A percentile compares a stretch with the other conserved stretches of the same genome.
phyloP scores from a whole-genome alignment of 2,329 filamentous ascomycete genomes.

The Sphaceloma murrayae region DNA sequence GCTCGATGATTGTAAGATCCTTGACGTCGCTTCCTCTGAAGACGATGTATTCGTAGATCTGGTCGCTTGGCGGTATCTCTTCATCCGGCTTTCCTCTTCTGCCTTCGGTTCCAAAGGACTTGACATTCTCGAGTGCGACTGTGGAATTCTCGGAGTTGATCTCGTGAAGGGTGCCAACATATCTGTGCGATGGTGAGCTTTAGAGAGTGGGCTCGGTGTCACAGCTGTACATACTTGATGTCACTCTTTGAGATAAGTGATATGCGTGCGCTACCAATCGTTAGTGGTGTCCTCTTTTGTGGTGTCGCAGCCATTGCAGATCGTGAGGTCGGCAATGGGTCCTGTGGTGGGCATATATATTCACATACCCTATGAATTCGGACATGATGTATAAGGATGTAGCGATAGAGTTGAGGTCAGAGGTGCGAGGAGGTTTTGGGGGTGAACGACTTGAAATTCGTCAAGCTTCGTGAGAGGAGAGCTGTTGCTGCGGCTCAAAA shows the following conservation, averaged over 20 bases:
- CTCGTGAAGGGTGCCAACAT: slow-evolving; percentile 90
- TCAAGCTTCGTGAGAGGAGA: slow-evolving; percentile 7
- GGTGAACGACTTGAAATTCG: slow-evolving; percentile 7
- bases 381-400: slow-evolving; percentile 37
- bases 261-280: slow-evolving; percentile 64
- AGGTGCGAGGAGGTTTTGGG: slow-evolving; percentile 4
- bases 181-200: slow-evolving; percentile 53
- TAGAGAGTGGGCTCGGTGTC: slow-evolving; percentile 2
- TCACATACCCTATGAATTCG: slow-evolving; percentile 52
- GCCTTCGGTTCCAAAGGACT: slow-evolving; percentile 88
- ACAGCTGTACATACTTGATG: slow-evolving; percentile 61
- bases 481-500: neutral
- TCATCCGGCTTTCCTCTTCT: slow-evolving; percentile 68
- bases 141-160: slow-evolving; percentile 97
- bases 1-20: slow-evolving; percentile 86
- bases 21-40: slow-evolving; percentile 98
- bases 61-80: slow-evolving; percentile 74
- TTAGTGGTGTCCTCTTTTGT: slow-evolving; percentile 23
- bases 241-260: slow-evolving; percentile 96
- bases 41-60: slow-evolving; percentile 96
- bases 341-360: neutral
- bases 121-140: slow-evolving; percentile 92
- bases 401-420: slow-evolving; percentile 13
- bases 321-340: slow-evolving; percentile 1
- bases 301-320: neutral